Evolutionary conservation across 2,329 filamentous ascomycete genomes (phyloP), one percentile per base, ranked within the genome.

Genomic region (Elsinoe perseae): DNA sequence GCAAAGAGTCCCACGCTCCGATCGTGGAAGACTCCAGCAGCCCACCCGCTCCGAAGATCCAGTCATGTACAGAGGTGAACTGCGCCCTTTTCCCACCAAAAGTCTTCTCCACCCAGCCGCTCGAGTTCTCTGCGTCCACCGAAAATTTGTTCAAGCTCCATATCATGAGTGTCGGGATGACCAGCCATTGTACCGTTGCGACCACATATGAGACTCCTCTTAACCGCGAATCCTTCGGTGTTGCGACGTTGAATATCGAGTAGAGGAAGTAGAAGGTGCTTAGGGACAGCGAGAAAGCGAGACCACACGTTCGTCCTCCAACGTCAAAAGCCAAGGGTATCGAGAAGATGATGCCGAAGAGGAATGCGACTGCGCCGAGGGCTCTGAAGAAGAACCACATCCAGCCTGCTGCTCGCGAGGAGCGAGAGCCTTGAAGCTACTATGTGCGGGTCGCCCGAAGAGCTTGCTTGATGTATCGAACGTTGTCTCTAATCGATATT

Each of bases 261-360:
- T 93, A 90, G 70, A 89, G 73, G 70, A 95, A 86, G 76, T 97
- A 97, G 78, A 95, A 97, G 65, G 81, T 78, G 64, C 92, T 91
- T 56, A 97, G 82, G 48, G 87, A 83, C 55, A 97, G 81, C 68
- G 90, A 96, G 76, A 95, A 97, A 61, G 90, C 92, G 67, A 98
- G 80, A 58, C 93, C 93, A 68, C 90, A 95, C 65, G 93, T 91
- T 66, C 89, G 85, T 60, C 93, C 93, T 69, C 93, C 93, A 67
- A 97, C 92, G 81, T 98, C 93, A 76, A 97, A 97, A 66, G 92
- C 89, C 69, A 98, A 85, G 60, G 93, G 93, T 69, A 98, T 93
- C 60, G 90, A 95, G 69, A 97, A 87, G 68, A 97, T 84, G 71
- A 96, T 90, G 74, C 87, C 87, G 73, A 91, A 80, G 65, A 97